These are phyloP conservation scores for Brettanomyces custersianus DNA, from an alignment of 805 yeast species.

Conservation along the genomic window DNA sequence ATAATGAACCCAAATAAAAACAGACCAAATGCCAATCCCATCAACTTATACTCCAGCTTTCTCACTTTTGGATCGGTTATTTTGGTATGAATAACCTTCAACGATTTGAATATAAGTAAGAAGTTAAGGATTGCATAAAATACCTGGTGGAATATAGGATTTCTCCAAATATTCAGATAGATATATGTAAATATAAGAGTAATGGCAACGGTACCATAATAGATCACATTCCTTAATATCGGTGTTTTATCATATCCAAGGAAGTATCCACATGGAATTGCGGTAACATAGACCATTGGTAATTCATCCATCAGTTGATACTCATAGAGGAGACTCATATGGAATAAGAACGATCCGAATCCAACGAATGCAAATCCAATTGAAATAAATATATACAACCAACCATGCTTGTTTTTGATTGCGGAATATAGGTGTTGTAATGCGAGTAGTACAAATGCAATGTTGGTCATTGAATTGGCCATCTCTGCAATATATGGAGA, in stretches of 20 bases:
- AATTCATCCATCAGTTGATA: conserved; percentile 90
- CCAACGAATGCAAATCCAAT: conserved; percentile 86
- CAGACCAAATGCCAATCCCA: conserved; percentile 22
- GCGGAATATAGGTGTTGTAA: conserved; percentile 42
- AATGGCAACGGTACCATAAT: conserved; percentile 20
- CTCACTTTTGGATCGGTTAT: conserved; percentile 17
- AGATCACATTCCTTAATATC: conserved; percentile 11
- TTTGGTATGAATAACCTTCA: conserved; percentile 14
- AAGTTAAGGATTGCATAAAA: conserved; percentile 75
- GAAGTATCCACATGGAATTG: conserved; percentile 61
- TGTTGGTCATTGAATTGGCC: conserved; percentile 76
- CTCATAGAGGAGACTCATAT: conserved; percentile 87
- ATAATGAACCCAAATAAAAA: conserved; percentile 70
- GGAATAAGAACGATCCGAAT: conserved; percentile 89
- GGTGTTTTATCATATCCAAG: conserved; percentile 23
- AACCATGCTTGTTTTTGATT: conserved; percentile 50
- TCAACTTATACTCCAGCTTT: conserved; percentile 18
- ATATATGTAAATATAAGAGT: conserved; percentile 49
- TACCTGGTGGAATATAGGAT: conserved; percentile 85
- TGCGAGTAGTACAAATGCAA: conserved; percentile 25
- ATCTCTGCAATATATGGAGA: conserved; percentile 84
- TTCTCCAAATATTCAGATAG: conserved; percentile 57
- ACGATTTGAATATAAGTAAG: conserved; percentile 56
- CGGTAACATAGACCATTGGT: conserved; percentile 98
- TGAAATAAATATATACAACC: conserved; percentile 61